Evolutionary conservation across 768 basidiomycete genomes (phyloP).

Genomic region (Clitopilus passeckerianus): DNA sequence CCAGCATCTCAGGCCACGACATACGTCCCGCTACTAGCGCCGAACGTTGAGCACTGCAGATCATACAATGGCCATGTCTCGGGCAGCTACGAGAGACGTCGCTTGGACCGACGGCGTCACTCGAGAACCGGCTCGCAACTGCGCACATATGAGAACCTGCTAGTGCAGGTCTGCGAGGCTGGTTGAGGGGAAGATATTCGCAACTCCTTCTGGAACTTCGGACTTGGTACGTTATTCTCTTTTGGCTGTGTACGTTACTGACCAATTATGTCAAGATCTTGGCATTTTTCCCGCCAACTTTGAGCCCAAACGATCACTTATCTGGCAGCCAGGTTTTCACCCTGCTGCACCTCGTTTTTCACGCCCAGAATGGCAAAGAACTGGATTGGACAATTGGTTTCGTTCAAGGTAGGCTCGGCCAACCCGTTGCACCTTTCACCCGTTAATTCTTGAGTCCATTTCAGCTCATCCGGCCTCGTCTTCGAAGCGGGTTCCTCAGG

Average conservation of each 20-base stretch:
- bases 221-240: conserved; percentile 47
- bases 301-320: conserved; percentile 48
- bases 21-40: neutral
- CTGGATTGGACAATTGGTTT: conserved; percentile 68
- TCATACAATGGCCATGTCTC: neutral
- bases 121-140: conserved; percentile 25
- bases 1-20: too few relatives aligned
- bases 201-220: conserved; percentile 43
- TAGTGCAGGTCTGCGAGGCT: conserved; percentile 60
- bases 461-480: conserved; percentile 6
- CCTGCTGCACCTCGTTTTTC: conserved; percentile 59
- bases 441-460: neutral
- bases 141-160: conserved; percentile 47
- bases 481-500: conserved; percentile 3
- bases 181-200: conserved; percentile 69
- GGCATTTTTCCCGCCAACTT: conserved; percentile 53
- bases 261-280: conserved; percentile 44
- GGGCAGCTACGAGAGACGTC: conserved; percentile 43
- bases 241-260: neutral
- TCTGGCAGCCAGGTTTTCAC: conserved; percentile 76
- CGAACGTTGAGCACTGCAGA: neutral
- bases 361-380: conserved; percentile 55
- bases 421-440: neutral
- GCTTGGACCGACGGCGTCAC: conserved; percentile 27
- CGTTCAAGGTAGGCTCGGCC: conserved; percentile 55